These are phyloP conservation scores for Trametes maxima DNA, from an alignment of 768 basidiomycete genomes.

Conservation along the genomic window DNA sequence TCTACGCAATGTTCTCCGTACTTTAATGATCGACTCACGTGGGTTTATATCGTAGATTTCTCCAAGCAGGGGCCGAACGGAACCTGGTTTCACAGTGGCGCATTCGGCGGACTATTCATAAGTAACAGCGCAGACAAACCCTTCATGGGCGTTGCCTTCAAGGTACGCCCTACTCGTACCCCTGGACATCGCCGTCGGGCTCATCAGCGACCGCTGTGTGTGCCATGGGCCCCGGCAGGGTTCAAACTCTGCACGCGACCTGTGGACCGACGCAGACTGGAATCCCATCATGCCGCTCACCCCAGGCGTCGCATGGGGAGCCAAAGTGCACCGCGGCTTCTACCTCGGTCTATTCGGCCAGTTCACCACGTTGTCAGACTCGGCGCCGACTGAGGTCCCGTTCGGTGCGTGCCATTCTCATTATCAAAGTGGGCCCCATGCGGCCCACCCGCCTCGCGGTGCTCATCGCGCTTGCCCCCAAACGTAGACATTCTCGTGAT, in stretches of 20 bases:
- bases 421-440: not conserved
- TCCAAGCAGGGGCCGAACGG: not conserved
- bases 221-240: not conserved
- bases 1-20: not conserved
- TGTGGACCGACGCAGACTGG: not conserved
- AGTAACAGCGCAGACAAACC: constrained; percentile 8
- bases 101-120: constrained; percentile 6
- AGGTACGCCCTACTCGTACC: not conserved
- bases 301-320: not conserved
- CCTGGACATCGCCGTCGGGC: not conserved
- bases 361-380: not conserved
- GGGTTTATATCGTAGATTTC: not conserved
- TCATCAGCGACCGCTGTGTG: not conserved
- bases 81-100: not conserved
- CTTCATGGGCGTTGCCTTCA: constrained; percentile 9
- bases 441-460: not conserved
- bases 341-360: not conserved
- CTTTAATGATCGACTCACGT: not conserved
- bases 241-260: not conserved
- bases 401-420: not conserved
- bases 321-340: not conserved
- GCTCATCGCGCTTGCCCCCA: too few relatives aligned
- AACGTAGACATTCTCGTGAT: too few relatives aligned
- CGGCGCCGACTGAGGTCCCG: not conserved
- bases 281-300: not conserved